Base-by-base conservation (phyloP, 108 stramenopile species). In the Cyclotella distinguenda region DNA sequence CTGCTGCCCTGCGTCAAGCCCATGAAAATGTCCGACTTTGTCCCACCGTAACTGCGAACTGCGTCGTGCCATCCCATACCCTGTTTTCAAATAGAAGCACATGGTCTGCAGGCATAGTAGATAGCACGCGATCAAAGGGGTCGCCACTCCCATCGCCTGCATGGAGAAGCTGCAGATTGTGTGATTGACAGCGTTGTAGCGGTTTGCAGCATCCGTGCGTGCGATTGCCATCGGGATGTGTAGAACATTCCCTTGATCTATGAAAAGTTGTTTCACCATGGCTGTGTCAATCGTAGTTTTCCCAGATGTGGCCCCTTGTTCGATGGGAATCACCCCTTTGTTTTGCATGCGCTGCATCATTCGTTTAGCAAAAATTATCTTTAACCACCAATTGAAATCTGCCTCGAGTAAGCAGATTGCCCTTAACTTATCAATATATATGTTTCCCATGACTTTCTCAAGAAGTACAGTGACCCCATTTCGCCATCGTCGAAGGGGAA, bases 331-430 rank as follows among this genome's bases (percentile, higher is more conserved):
- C 9, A 55, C 0, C 0, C 40, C 34, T 11, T 50, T 23, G 0
- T 34, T n/a, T 5, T 16, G 0, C 0, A 51, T 38, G 16, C 34
- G 6, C 5, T 33, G 4, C 57, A 69, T 69, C 68, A 69, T 69
- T 42, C 57, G 22, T 5, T 54, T 49, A 6, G 68, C 68, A 42
- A 49, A 69, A 1, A 50, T 50, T 0, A 69, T 8, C 32, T 59
- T 69, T 27, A 50, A n/a, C 50, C 47, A 46, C 60, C 60, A 72
- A 19, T 72, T 72, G 53, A 72, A 72, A 48, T 72, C 70, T 13
- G 53, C 70, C 30, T 72, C 63, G 3, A 73, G 42, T 0, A 73
- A 36, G 25, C 63, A 64, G 0, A 73, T 73, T 18, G 63, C 72
- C 5, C 56, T 33, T 1, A 73, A 38, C 23, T 65, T 66, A 27